A percentile compares a stretch with the other conserved stretches of the same genome.
Conservation (phyloP, 352 stramenopile species). For the Globisporangium canariense region DNA sequence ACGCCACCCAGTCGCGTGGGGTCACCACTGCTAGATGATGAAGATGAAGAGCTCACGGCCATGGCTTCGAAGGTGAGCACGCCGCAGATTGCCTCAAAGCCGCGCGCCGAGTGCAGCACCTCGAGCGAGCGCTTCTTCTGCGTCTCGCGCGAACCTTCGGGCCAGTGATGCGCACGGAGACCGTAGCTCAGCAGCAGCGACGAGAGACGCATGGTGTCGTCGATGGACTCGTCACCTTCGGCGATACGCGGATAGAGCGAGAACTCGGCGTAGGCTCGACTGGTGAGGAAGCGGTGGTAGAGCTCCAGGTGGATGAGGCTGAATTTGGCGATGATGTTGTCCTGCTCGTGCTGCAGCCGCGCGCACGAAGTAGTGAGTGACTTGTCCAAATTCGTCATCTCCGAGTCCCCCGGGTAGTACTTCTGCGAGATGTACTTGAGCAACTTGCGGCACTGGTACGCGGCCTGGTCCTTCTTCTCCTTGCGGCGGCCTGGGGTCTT, state of each 20-base stretch:
- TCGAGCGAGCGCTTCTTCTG: constrained; percentile 69
- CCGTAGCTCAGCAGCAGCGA: constrained; percentile 74
- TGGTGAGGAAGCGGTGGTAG: constrained; percentile 84
- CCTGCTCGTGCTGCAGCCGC: constrained; percentile 72
- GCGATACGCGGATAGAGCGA: constrained; percentile 65
- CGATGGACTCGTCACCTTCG: constrained; percentile 56
- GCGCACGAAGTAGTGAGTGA: constrained; percentile 66
- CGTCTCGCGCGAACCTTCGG: constrained; percentile 39
- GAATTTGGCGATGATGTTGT: constrained; percentile 81
- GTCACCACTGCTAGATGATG: constrained; percentile 20
- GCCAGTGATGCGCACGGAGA: constrained; percentile 79
- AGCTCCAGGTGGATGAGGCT: constrained; percentile 82
- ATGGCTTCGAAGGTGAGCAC: constrained; percentile 79
- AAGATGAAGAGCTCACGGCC: constrained; percentile 19
- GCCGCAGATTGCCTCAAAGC: constrained; percentile 72
- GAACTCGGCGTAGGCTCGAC: constrained; percentile 81
- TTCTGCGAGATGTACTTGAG: constrained; percentile 85
- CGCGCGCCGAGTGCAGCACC: constrained; percentile 53
- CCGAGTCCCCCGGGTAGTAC: constrained; percentile 74
- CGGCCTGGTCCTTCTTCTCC: constrained; percentile 58
- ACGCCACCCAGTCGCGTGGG: constrained; percentile 13
- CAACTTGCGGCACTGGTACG: constrained; percentile 60
- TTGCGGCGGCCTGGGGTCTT: constrained; percentile 43
- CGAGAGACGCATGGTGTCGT: constrained; percentile 70
- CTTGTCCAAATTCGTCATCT: constrained; percentile 68